Conservation (phyloP, 2,329 filamentous ascomycete genomes). For the Alternaria angustiovoidea region DNA sequence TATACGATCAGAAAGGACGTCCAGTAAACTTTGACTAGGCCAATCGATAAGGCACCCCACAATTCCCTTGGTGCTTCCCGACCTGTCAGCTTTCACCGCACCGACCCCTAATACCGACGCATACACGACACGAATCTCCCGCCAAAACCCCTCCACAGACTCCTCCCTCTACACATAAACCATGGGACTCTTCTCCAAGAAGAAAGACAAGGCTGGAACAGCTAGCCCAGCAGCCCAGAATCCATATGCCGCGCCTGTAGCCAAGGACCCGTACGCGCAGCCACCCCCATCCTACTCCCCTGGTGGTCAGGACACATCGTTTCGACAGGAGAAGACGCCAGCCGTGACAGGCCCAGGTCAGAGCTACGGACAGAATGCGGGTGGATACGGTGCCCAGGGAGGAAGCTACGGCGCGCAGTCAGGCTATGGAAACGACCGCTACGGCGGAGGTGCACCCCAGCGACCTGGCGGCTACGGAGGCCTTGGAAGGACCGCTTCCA, state of each 20-base stretch:
- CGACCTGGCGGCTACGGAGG: slow-evolving; percentile 53
- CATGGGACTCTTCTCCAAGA: slow-evolving; percentile 63
- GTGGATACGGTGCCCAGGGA: slow-evolving; percentile 40
- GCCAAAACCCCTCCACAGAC: not conserved
- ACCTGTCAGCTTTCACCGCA: slow-evolving; percentile 4
- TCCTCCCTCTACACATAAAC: slow-evolving; percentile 14
- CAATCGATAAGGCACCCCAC: slow-evolving; percentile 30
- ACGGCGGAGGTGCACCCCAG: slow-evolving; percentile 51
- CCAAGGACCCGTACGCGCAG: slow-evolving; percentile 62
- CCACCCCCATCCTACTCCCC: slow-evolving; percentile 51
- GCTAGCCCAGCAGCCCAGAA: slow-evolving; percentile 59
- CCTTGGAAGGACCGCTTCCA: slow-evolving; percentile 46
- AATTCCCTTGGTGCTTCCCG: slow-evolving; percentile 20
- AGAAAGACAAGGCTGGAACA: slow-evolving; percentile 61
- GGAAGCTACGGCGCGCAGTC: slow-evolving; percentile 41
- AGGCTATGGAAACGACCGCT: slow-evolving; percentile 60
- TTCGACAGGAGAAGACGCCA: slow-evolving; percentile 55
- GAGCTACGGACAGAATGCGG: slow-evolving; percentile 49
- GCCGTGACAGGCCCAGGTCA: slow-evolving; percentile 53
- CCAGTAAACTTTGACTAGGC: not conserved
- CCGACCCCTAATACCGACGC: not conserved
- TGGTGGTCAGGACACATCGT: slow-evolving; percentile 42
- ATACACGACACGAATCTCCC: not conserved
- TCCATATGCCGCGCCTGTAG: slow-evolving; percentile 54
- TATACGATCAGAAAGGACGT: not conserved